Base-by-base conservation (phyloP, 371 early-diverging fungal genomes). In the Rhizopus arrhizus region DNA sequence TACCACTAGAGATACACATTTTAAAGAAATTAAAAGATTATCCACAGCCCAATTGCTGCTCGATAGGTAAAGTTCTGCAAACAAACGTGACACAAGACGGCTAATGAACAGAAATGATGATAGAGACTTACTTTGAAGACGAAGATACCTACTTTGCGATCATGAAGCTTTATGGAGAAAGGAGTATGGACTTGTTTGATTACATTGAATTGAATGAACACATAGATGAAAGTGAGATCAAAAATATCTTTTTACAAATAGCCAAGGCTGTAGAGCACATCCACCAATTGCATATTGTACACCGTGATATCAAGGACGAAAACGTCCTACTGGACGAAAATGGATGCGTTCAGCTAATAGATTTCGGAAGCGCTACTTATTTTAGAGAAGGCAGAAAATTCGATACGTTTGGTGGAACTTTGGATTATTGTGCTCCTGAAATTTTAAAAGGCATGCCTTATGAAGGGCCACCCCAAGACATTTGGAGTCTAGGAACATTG, bases 401-500 rank as follows among this genome's bases (percentile, higher is more conserved):
- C 71, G 85, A 87, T 56, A 89, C 89, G 3, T 91, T 91, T 64
- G 82, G 82, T 45, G 92, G 92, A 1, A 91, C 91, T 0, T 62
- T 89, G 43, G 89, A 88, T 36, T 91, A 89, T 66, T 88, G 87
- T 50, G 86, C 91, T 0, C 90, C 92, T 2, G 92, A 91, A 65
- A 77, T 90, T 1, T 58, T 91, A 45, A 75, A 81, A 16, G 92
- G 92, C 16, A 77, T 81, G 56, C 73, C 81, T 43, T 91, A 91
- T 62, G 80, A 83, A 49, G 91, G 90, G 0, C 84, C 82, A 41
- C 89, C 89, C 31, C 92, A 91, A 62, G 95, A 95, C 65, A 85
- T 91, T 46, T 95, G 94, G 91, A 86, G 92, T 22, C 66, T 91
- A 3, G 94, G 94, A 0, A 86, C 91, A 42, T 75, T 94, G 35